Evolutionary conservation across 176 grass and related monocot species (phyloP).

Genomic region (Canna indica): DNA sequence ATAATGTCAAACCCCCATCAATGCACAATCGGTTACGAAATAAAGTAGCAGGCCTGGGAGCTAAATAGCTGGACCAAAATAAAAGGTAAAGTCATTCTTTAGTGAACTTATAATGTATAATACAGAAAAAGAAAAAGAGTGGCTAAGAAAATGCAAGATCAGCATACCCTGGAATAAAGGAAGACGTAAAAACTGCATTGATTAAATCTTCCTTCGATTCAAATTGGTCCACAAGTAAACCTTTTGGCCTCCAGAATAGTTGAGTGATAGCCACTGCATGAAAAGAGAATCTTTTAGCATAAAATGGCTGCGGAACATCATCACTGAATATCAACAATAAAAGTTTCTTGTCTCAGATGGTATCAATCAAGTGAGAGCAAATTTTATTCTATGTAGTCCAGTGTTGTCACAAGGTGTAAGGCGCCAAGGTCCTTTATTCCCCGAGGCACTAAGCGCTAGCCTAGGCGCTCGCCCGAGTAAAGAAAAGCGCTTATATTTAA

Average conservation of each 20-base stretch:
- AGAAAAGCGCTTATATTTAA: too few species aligned
- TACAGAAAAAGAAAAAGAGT: neutral
- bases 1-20: constrained; percentile 87
- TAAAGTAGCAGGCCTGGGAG: constrained; percentile 59
- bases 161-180: constrained; percentile 93
- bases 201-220: constrained; percentile 92
- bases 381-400: too few species aligned
- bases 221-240: constrained; percentile 87
- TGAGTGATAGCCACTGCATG: constrained; percentile 63
- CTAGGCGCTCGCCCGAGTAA: too few species aligned
- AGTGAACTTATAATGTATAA: constrained; percentile 5
- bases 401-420: too few species aligned
- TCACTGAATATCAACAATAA: neutral
- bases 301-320: neutral
- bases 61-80: constrained; percentile 56
- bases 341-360: neutral
- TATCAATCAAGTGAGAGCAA: too few species aligned
- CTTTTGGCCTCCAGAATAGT: constrained; percentile 73
- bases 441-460: too few species aligned
- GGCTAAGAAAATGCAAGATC: constrained; percentile 4
- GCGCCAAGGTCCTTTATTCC: too few species aligned
- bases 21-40: constrained; percentile 82
- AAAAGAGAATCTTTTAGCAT: neutral
- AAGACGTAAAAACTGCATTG: constrained; percentile 83
- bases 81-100: constrained; percentile 5